Percentiles rank a stretch among this genome's conserved stretches.
Conservation (phyloP, 257 asterid species). For the Nicotiana tomentosiformis region DNA sequence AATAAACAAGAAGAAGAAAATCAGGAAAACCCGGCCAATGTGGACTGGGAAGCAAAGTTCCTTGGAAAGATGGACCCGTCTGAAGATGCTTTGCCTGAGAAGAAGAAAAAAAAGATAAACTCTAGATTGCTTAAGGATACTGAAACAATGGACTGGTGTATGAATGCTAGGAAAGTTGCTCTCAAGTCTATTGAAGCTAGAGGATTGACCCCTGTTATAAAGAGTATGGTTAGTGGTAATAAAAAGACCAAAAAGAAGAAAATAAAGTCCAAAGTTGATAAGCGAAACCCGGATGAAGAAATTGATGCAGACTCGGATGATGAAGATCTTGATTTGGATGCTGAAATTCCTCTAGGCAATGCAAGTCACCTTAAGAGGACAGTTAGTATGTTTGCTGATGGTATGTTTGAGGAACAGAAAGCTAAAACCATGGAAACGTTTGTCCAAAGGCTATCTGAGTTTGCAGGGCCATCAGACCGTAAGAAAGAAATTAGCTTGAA, state of each 20-base stretch:
- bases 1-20: constrained; percentile 11
- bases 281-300: constrained; percentile 8
- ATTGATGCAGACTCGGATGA: constrained; percentile 25
- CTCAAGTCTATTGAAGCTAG: constrained; percentile 82
- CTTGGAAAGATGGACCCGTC: constrained; percentile 46
- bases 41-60: constrained; percentile 73
- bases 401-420: constrained; percentile 66
- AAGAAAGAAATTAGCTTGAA: constrained; percentile 75
- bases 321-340: constrained; percentile 27
- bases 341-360: constrained; percentile 16
- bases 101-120: constrained; percentile 37
- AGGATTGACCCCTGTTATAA: constrained; percentile 56
- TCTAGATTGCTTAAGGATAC: constrained; percentile 48
- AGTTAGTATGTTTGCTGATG: constrained; percentile 59
- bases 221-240: constrained; percentile 40
- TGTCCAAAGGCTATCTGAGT: constrained; percentile 76
- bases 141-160: constrained; percentile 83
- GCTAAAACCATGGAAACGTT: constrained; percentile 64
- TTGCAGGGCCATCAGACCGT: constrained; percentile 84
- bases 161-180: constrained; percentile 86
- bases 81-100: constrained; percentile 28
- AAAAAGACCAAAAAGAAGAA: constrained; percentile 50
- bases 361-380: constrained; percentile 34
- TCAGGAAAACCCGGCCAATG: constrained; percentile 9
- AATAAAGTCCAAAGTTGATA: constrained; percentile 30